Evolutionary conservation across 257 asterid genomes (phyloP), one percentile per base, ranked within the genome.

Genomic region (Datura wrightii): DNA sequence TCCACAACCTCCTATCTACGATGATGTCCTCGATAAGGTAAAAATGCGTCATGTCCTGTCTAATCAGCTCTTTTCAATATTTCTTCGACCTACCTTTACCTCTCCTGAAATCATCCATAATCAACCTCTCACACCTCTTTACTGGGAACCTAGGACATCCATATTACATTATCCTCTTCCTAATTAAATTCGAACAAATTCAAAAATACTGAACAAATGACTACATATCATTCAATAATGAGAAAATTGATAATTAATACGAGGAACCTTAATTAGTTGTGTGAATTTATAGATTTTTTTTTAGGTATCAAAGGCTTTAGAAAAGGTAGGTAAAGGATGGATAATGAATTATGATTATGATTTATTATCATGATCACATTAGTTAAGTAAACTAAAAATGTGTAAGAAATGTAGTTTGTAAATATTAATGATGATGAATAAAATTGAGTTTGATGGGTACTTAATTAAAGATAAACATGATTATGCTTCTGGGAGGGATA

Each of bases 401-500:
- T 46, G 59, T 11, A 72, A 5, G 85, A 79, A 52, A 76, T 78
- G 74, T 62, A 72, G 79, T 83, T 85, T 81, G 86, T 59, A 76
- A 79, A 44, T 67, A 84, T 83, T 84, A 50, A 84, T 84, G 80
- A 67, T 46, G 52, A 66, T 60, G 69, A 31, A 24, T 58, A 46
- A 19, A 46, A 14, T 72, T 11, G 86, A 85, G 72, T 52, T 79
- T 87, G 95, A 89, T 81, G 2, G 85, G 65, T 79, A 79, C 65
- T 58, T 74, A 72, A 90, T 76, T 88, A 87, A 88, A 87, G 91
- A 67, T 60, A 81, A 67, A 58, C 69, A 85, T 86, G 86, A 90
- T 80, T 81, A 78, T 90, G 92, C 84, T 89, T 90, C 89, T 83
- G 31, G 48, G 65, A 84, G 79, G 91, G 48, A 54, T 13, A 46